Conservation (phyloP, 1,139 yeast genomes). For the Candida pseudoviswanathii region DNA sequence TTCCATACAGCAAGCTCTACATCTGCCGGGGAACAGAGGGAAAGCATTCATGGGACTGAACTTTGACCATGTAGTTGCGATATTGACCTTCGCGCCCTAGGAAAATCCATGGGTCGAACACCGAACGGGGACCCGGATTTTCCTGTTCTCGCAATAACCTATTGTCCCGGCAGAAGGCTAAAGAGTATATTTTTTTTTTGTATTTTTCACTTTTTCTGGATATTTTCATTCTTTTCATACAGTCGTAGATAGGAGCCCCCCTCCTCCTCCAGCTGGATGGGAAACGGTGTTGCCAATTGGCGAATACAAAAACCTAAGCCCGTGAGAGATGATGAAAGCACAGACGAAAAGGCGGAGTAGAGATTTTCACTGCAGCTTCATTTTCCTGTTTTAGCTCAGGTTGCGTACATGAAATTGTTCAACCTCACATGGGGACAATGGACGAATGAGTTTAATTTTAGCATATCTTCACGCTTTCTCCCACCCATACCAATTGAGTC, state of each 20-base stretch:
- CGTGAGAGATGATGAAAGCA: neutral
- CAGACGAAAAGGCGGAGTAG: neutral
- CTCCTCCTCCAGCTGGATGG: neutral
- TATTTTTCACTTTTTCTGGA: no score
- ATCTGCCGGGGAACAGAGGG: neutral
- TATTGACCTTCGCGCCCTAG: no score
- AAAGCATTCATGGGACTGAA: neutral
- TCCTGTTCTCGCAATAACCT: no score
- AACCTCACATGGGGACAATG: neutral
- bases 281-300: neutral
- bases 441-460: neutral
- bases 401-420: neutral
- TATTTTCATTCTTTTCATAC: no score
- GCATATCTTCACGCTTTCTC: neutral
- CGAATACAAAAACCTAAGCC: no score
- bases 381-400: neutral
- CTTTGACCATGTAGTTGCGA: neutral
- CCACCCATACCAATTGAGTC: neutral
- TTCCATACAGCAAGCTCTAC: neutral
- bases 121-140: no score
- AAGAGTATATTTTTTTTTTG: no score
- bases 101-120: no score
- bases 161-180: no score
- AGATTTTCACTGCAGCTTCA: neutral
- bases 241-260: no score